These are phyloP conservation scores for Candida piceae DNA, from an alignment of 805 yeast species.

Conservation along the genomic window DNA sequence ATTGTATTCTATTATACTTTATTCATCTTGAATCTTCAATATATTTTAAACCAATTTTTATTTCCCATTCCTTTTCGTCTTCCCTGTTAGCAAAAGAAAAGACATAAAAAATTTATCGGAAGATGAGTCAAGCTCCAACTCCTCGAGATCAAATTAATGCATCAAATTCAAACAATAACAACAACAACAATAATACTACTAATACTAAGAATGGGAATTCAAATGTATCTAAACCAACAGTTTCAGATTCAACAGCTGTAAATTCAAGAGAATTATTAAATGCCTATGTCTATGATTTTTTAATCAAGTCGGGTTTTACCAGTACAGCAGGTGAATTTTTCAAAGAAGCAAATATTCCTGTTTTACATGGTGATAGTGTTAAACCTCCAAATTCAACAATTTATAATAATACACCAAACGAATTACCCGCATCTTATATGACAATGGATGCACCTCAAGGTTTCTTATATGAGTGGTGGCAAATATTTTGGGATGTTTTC, in stretches of 20 bases:
- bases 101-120: not conserved
- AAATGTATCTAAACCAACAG: constrained; percentile 18
- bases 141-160: constrained; percentile 1
- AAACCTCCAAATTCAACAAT: constrained; percentile 7
- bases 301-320: constrained; percentile 65
- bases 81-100: not conserved
- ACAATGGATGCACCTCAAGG: constrained; percentile 83
- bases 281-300: constrained; percentile 82
- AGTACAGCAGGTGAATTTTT: constrained; percentile 71
- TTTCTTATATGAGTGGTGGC: constrained; percentile 93
- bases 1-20: too few relatives aligned
- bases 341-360: constrained; percentile 69
- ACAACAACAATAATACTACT: not conserved
- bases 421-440: constrained; percentile 45
- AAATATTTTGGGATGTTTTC: constrained; percentile 89
- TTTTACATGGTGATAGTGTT: constrained; percentile 24
- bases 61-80: not conserved
- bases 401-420: constrained; percentile 17
- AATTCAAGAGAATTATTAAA: constrained; percentile 59
- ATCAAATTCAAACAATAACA: constrained; percentile 1
- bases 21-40: too few relatives aligned
- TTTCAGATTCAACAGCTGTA: constrained; percentile 41
- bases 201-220: not conserved
- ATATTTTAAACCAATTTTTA: not conserved
- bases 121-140: constrained; percentile 1